Evolutionary conservation across 371 early-diverging fungal genomes (phyloP).

Genomic region (Mortierella sp.): DNA sequence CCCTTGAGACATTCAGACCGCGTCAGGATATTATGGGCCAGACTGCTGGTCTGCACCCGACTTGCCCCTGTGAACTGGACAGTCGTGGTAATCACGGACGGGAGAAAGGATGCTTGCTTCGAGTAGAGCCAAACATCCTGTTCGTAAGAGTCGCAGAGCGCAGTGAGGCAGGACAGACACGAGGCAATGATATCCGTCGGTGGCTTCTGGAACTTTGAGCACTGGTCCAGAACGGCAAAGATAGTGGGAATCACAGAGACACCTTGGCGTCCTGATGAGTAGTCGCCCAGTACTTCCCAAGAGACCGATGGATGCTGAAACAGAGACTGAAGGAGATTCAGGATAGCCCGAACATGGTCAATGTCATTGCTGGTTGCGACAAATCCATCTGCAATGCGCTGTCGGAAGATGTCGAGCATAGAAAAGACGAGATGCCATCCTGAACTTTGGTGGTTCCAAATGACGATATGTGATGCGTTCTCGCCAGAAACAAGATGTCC

Average conservation of each 20-base stretch:
- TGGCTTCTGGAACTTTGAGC: constrained; percentile 37
- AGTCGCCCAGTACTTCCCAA: constrained; percentile 15
- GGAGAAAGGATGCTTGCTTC: constrained; percentile 43
- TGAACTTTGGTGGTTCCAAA: constrained; percentile 37
- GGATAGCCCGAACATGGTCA: constrained; percentile 28
- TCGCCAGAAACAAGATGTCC: constrained; percentile 42
- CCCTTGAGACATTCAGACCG: constrained; percentile 39
- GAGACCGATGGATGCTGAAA: constrained; percentile 24
- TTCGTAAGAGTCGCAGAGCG: constrained; percentile 23
- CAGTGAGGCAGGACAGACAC: constrained; percentile 31
- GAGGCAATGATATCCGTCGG: constrained; percentile 43
- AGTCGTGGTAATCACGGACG: constrained; percentile 46
- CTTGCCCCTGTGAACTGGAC: constrained; percentile 38
- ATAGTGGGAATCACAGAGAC: constrained; percentile 30
- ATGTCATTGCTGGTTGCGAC: constrained; percentile 15
- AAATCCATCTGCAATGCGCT: constrained; percentile 8
- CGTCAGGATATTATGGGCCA: constrained; percentile 19
- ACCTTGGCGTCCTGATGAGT: constrained; percentile 5
- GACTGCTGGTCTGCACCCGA: constrained; percentile 44
- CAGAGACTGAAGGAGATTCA: constrained; percentile 25
- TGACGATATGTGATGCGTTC: constrained; percentile 44
- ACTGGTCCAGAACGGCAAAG: constrained; percentile 48
- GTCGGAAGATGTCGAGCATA: constrained; percentile 38
- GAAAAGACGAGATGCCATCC: constrained; percentile 39
- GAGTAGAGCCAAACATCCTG: constrained; percentile 52